A percentile compares a stretch with the other conserved stretches of the same genome.
phyloP scores from a whole-genome alignment of 169 alveolate species.

The Plasmodium chabaudi region DNA sequence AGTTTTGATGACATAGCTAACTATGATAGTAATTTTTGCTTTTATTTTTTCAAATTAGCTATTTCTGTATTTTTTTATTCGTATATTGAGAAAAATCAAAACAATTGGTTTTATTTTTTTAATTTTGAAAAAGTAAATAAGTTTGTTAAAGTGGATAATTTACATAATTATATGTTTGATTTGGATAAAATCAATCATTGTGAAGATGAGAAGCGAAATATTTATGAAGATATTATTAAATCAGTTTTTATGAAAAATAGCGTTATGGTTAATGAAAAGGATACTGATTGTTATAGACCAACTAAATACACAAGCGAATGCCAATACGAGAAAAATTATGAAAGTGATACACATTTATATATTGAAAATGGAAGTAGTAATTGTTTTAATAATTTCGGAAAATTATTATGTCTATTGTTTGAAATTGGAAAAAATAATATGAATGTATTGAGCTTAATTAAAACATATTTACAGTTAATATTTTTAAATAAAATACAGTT shows the following conservation, averaged over 20 bases:
- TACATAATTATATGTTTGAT: constrained; percentile 19
- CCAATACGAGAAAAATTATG: background rate
- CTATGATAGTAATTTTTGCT: constrained; percentile 45
- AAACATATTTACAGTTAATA: constrained; percentile 56
- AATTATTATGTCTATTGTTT: constrained; percentile 45
- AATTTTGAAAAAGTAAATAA: constrained; percentile 39
- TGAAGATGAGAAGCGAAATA: constrained; percentile 24
- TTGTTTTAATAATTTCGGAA: constrained; percentile 18
- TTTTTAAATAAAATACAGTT: constrained; percentile 43
- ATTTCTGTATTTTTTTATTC: constrained; percentile 51
- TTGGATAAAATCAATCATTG: constrained; percentile 5
- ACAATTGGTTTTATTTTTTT: constrained; percentile 48
- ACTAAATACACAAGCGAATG: background rate
- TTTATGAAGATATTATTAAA: background rate
- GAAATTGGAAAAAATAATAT: constrained; percentile 40
- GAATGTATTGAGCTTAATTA: constrained; percentile 31
- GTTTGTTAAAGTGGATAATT: constrained; percentile 17
- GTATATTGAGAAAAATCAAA: constrained; percentile 17
- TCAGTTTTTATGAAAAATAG: background rate
- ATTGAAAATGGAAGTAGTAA: background rate
- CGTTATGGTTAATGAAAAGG: background rate
- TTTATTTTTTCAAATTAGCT: constrained; percentile 40
- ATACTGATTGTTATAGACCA: background rate
- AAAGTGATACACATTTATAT: background rate
- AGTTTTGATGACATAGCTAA: constrained; percentile 9